A percentile compares a stretch with the other conserved stretches of the same genome.
Evolutionary conservation across 371 early-diverging fungal genomes (phyloP).

Genomic region (Mortierella sp.): DNA sequence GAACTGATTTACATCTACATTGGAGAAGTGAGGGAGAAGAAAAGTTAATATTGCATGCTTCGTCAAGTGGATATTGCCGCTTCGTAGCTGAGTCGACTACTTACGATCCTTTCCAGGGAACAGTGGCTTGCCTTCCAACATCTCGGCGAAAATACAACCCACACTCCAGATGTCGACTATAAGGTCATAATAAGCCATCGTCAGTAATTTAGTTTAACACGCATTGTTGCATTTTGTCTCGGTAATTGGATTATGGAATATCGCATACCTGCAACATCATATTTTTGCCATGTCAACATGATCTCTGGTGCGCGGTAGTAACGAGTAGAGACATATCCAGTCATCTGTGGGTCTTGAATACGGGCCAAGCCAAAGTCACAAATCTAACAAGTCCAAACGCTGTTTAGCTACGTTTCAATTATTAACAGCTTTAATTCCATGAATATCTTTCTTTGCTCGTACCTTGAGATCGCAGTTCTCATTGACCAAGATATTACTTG

Average conservation of each 20-base stretch:
- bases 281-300: slow-evolving; percentile 98
- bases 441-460: slow-evolving; percentile 17
- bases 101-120: slow-evolving; percentile 97
- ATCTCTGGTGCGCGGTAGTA: slow-evolving; percentile 99
- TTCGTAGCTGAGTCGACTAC: slow-evolving; percentile 37
- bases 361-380: slow-evolving; percentile 98
- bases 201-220: not conserved
- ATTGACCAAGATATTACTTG: slow-evolving; percentile 94
- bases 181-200: not conserved
- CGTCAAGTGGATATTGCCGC: not conserved
- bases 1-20: slow-evolving; percentile 91
- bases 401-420: not conserved
- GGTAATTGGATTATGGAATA: not conserved
- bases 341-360: slow-evolving; percentile 92
- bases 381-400: slow-evolving; percentile 65
- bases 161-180: slow-evolving; percentile 99
- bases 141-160: slow-evolving; percentile 99
- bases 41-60: not conserved
- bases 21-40: not conserved
- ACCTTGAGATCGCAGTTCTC: slow-evolving; percentile 96
- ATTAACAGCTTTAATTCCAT: not conserved
- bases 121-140: slow-evolving; percentile 95
- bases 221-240: not conserved
- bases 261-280: slow-evolving; percentile 88
- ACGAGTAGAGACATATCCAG: slow-evolving; percentile 97